Evolutionary conservation across 2,329 filamentous ascomycete species (phyloP).

Genomic region (Pseudocercospora pini-densiflorae): DNA sequence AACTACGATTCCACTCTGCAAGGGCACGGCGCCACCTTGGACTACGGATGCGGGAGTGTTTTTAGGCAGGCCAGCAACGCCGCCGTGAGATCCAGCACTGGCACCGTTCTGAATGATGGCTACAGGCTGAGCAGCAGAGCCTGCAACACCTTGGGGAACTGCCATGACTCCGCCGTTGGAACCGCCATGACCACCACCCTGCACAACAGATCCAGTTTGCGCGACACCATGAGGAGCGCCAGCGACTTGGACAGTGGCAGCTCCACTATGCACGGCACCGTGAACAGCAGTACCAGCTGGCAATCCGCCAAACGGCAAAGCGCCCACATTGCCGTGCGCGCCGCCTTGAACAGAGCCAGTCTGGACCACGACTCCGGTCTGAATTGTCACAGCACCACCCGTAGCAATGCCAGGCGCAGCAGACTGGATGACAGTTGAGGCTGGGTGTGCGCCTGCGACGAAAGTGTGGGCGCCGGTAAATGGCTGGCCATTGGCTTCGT

Average conservation of each 20-base stretch:
- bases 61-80: background rate
- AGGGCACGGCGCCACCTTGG: background rate
- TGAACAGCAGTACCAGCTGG: background rate
- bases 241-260: background rate
- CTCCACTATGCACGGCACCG: background rate
- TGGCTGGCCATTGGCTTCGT: background rate
- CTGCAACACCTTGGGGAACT: background rate
- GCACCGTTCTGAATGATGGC: background rate
- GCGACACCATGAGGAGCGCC: background rate
- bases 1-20: no score
- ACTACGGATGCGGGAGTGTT: background rate
- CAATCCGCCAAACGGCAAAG: background rate
- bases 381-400: background rate
- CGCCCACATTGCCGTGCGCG: no score
- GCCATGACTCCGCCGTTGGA: background rate
- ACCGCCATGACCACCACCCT: background rate
- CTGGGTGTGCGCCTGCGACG: background rate
- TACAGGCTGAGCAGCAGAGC: background rate
- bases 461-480: background rate
- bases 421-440: background rate
- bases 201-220: background rate
- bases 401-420: background rate
- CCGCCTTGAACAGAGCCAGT: background rate
- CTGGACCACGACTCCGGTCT: background rate
- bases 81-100: background rate